phyloP scores from a whole-genome alignment of 495 filamentous ascomycete genomes.

The Clavariopsis aquatica region DNA sequence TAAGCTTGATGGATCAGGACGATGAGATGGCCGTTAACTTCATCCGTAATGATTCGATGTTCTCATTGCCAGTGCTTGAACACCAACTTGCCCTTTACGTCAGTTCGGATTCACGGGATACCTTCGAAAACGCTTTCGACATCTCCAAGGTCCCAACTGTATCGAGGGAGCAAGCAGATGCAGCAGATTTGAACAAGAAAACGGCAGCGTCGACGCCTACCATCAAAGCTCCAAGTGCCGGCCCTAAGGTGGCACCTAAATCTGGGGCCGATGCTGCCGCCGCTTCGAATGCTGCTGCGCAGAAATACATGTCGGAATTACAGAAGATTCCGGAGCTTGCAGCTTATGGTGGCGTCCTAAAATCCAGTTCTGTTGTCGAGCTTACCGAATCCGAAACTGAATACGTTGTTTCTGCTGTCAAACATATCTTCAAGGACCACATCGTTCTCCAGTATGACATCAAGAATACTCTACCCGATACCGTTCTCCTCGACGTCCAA shows the following conservation, averaged over 20 bases:
- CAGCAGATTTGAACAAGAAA: slow-evolving; percentile 96
- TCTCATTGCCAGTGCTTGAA: slow-evolving; percentile 91
- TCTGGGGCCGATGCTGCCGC: slow-evolving; percentile 71
- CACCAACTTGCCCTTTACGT: slow-evolving; percentile 98
- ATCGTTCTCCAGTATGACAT: slow-evolving; percentile 96
- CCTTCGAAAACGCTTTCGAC: slow-evolving; percentile 85
- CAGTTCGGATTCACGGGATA: slow-evolving; percentile 80
- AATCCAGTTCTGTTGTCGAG: slow-evolving; percentile 82
- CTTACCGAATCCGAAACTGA: slow-evolving; percentile 97
- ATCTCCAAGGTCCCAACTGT: slow-evolving; percentile 89
- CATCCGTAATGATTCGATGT: slow-evolving; percentile 90
- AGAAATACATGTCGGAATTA: slow-evolving; percentile 86
- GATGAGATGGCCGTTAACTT: slow-evolving; percentile 82
- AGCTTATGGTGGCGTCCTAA: slow-evolving; percentile 83
- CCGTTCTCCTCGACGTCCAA: slow-evolving; percentile 85
- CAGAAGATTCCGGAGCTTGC: slow-evolving; percentile 85
- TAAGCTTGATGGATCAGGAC: slow-evolving; percentile 79
- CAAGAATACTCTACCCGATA: slow-evolving; percentile 93
- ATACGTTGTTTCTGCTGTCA: slow-evolving; percentile 87
- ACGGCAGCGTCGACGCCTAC: slow-evolving; percentile 88
- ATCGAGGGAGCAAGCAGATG: slow-evolving; percentile 90
- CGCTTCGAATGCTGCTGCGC: slow-evolving; percentile 72
- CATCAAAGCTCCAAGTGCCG: slow-evolving; percentile 86
- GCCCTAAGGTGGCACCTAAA: slow-evolving; percentile 69
- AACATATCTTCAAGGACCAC: slow-evolving; percentile 97